These are phyloP conservation scores for Nitzschia putrida DNA, from an alignment of 108 stramenopile genomes.

Conservation along the genomic window DNA sequence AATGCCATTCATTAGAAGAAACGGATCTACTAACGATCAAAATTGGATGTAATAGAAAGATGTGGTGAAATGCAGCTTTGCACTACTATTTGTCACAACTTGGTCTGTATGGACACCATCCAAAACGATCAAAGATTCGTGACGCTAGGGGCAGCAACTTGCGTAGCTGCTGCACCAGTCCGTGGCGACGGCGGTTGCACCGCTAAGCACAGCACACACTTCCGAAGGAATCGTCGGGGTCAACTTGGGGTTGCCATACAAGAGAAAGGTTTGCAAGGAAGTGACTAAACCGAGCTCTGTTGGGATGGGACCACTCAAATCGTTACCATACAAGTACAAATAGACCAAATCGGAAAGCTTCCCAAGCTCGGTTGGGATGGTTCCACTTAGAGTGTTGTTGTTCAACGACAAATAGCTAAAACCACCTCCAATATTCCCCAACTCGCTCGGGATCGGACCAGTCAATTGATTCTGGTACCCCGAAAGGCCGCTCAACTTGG, in stretches of 20 bases:
- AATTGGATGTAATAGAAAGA: too few species aligned
- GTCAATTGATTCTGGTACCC: conserved; percentile 14
- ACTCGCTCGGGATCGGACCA: conserved; percentile 24
- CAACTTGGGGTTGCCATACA: background rate
- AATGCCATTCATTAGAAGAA: too few species aligned
- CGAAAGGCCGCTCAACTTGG: conserved; percentile 16
- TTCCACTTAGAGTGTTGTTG: conserved; percentile 20
- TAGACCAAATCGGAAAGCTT: conserved; percentile 9
- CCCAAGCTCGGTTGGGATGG: conserved; percentile 10
- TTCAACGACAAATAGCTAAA: conserved; percentile 17
- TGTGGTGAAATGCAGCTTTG: too few species aligned
- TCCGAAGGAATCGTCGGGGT: too few species aligned
- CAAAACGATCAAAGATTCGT: too few species aligned
- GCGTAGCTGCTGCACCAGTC: too few species aligned
- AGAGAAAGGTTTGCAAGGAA: conserved; percentile 49
- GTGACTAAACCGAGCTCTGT: conserved; percentile 29
- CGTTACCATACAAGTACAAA: conserved; percentile 9
- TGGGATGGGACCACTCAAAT: conserved; percentile 25
- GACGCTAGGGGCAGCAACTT: too few species aligned
- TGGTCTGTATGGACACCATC: too few species aligned
- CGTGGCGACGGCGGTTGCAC: too few species aligned
- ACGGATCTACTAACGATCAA: too few species aligned
- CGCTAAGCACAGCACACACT: too few species aligned
- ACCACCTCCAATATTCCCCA: conserved; percentile 2
- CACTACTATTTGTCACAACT: too few species aligned